These are phyloP conservation scores for Pulveroboletus sp. DNA, from an alignment of 768 basidiomycete genomes.

Conservation along the genomic window DNA sequence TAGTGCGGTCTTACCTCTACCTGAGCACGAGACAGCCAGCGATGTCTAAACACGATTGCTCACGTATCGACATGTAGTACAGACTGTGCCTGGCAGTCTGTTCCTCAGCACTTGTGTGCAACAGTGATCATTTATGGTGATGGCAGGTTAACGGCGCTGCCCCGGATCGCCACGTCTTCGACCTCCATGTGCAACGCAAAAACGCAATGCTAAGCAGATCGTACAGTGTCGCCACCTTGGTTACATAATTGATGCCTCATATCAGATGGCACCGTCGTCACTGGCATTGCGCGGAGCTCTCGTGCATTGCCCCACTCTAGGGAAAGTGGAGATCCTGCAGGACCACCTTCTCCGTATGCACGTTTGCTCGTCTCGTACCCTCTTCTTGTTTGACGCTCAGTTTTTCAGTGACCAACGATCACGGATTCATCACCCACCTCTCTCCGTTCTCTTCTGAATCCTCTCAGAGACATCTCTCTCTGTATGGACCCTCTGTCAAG, in stretches of 20 bases:
- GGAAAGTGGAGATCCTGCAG: conserved; percentile 47
- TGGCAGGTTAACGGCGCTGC: no score
- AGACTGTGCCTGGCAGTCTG: no score
- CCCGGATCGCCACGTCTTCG: no score
- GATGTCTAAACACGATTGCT: no score
- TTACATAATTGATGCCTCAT: background rate
- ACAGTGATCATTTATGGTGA: no score
- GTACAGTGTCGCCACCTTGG: no score
- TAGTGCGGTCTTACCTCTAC: no score
- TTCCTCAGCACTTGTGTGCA: no score
- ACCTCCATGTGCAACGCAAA: no score
- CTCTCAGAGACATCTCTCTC: conserved; percentile 33
- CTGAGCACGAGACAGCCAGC: no score
- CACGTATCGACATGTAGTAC: no score
- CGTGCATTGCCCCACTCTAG: conserved; percentile 51
- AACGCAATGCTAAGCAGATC: no score
- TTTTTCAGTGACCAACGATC: conserved; percentile 28
- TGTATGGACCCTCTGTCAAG: conserved; percentile 15
- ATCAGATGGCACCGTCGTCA: conserved; percentile 6
- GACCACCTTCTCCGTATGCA: conserved; percentile 51
- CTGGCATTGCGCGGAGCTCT: conserved; percentile 46
- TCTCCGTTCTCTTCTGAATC: conserved; percentile 33
- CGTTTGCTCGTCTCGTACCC: background rate
- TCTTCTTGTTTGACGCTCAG: conserved; percentile 1
- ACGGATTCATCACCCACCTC: conserved; percentile 51